These are phyloP conservation scores for Periconia macrospinosa DNA, from an alignment of 2,329 filamentous ascomycete genomes.

Conservation along the genomic window DNA sequence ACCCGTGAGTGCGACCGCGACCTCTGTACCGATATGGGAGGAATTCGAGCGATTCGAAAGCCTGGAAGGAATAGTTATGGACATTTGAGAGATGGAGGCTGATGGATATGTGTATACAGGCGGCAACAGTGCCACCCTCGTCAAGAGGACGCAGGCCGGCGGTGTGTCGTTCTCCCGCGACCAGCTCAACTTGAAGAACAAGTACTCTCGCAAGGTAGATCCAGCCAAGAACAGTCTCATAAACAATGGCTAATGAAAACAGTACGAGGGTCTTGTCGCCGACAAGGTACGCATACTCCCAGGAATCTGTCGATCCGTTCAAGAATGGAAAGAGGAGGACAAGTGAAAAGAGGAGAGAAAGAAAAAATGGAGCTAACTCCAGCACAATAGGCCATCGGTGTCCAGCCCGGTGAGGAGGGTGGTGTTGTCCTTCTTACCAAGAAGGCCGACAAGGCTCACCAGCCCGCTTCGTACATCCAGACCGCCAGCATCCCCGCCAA, in stretches of 20 bases:
- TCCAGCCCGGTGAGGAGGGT: conserved; percentile 75
- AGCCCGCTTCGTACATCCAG: conserved; percentile 69
- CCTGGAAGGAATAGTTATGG: not conserved
- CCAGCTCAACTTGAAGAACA: conserved; percentile 90
- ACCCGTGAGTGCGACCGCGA: conserved; percentile 70
- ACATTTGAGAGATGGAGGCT: not conserved
- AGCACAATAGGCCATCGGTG: conserved; percentile 71
- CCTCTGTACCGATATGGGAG: not conserved
- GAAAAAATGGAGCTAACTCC: conserved; percentile 6
- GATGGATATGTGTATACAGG: conserved; percentile 55
- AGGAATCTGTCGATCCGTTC: not conserved
- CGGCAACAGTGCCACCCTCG: conserved; percentile 85
- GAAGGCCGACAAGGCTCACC: conserved; percentile 71
- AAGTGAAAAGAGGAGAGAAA: not conserved
- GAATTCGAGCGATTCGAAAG: conserved; percentile 1
- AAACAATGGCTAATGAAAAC: conserved; percentile 27
- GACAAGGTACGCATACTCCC: conserved; percentile 68
- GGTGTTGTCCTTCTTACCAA: conserved; percentile 82
- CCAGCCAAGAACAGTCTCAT: not conserved
- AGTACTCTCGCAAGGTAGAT: conserved; percentile 84
- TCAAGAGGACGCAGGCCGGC: conserved; percentile 81
- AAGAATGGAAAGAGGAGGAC: conserved; percentile 7
- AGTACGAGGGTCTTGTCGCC: conserved; percentile 93
- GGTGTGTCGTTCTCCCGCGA: conserved; percentile 91
- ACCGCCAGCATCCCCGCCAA: conserved; percentile 70